Base-by-base conservation (phyloP, 495 filamentous ascomycete genomes). In the Pyrenula aspistea region DNA sequence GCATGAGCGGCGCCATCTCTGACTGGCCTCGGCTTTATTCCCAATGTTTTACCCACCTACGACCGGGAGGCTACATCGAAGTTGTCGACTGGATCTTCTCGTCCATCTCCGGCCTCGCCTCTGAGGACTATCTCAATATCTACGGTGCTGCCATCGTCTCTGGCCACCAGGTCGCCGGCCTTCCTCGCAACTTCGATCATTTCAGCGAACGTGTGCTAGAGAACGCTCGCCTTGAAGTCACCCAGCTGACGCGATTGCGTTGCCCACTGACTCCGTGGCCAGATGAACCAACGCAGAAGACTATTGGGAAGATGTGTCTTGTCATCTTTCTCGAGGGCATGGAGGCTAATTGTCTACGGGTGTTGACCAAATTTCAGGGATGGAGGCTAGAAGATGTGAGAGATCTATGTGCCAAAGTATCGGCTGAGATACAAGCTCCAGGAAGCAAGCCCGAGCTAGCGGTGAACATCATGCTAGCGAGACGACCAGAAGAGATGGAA, bases 11-110 rank as follows among this genome's bases (percentile, higher is more conserved):
- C 12, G 77, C 83, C 4, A 87, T 89, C 64, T 63, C 67, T 0
- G 73, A 84, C 59, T 89, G 85, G 85, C 51, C 63, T 1, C 62
- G 67, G 52, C 74, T 88, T 49, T 89, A 88, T 65, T 59, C 65
- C 56, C 78, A 85, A 61, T 77, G 81, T 0, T 82, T 78, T 57
- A 67, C 69, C 11, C 80, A 83, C 63, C 71, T 88, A 2, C 79
- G 74, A 55, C 78, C 78, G 0, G 84, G 83, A 4, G 84, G 84
- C 12, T 86, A 79, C 65, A 78, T 89, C 47, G 85, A 88, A 62
- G 58, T 77, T 49, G 69, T 66, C 22, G 74, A 78, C 54, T 63
- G 64, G 2, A 70, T 68, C 12, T 68, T 59, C 2, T 62, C 73
- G 21, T 68, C 65, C 2, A 53, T 72, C 10, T 54, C 61, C 10